Evolutionary conservation across 192 early-diverging fungal species (phyloP).

Genomic region (Coemansia nantahalensis): DNA sequence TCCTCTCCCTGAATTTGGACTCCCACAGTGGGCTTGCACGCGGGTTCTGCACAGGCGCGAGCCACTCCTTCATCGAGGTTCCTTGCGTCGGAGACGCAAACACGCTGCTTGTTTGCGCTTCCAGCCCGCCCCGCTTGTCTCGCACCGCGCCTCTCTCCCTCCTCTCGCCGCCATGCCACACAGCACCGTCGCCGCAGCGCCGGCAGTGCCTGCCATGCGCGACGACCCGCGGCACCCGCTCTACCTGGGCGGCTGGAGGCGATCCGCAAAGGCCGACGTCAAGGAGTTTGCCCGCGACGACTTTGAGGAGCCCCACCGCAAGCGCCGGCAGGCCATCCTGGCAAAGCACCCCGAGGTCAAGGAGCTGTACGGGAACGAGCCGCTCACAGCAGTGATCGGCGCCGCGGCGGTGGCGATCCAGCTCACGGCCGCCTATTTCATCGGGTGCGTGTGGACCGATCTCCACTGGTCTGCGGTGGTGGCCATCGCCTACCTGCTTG

Average conservation of each 20-base stretch:
- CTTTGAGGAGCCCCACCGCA: conserved; percentile 93
- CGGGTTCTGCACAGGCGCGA: too few relatives aligned
- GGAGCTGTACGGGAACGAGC: conserved; percentile 79
- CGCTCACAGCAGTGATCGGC: conserved; percentile 71
- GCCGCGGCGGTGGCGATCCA: conserved; percentile 62
- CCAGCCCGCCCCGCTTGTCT: neutral
- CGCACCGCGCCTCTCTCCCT: neutral
- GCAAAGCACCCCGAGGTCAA: conserved; percentile 84
- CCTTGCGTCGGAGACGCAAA: too few relatives aligned
- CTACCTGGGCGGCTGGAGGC: conserved; percentile 78
- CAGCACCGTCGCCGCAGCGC: conserved; percentile 4
- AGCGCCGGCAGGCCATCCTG: conserved; percentile 84
- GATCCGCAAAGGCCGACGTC: conserved; percentile 62
- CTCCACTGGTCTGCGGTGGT: conserved; percentile 61
- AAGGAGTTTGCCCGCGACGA: conserved; percentile 75
- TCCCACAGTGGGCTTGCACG: too few relatives aligned
- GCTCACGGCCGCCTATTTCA: conserved; percentile 71
- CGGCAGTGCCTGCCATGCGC: conserved; percentile 8
- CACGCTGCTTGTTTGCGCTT: too few relatives aligned
- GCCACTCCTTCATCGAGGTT: too few relatives aligned
- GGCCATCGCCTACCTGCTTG: conserved; percentile 71
- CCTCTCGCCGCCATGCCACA: neutral
- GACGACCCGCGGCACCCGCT: conserved; percentile 65
- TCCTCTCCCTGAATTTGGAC: too few relatives aligned
- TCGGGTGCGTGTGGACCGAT: conserved; percentile 63